Base-by-base conservation (phyloP, 2,329 filamentous ascomycete species). In the Tolypocladium capitatum region DNA sequence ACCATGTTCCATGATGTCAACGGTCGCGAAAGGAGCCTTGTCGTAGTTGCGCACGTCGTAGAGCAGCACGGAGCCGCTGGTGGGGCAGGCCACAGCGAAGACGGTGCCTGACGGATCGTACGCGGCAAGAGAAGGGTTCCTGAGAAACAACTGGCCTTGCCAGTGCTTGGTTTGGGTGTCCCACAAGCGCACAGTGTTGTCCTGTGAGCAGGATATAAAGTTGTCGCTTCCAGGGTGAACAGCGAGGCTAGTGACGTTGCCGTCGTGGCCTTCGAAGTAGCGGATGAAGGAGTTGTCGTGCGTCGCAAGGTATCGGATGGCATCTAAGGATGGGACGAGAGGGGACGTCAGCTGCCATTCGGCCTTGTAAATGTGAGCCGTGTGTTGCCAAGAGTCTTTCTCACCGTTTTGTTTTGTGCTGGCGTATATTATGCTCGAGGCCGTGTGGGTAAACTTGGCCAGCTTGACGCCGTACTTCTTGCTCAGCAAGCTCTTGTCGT, bases 381-480 rank as follows among this genome's bases (percentile, higher is more conserved):
- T 11, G 5, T 18, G 6, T 45, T 9, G 11, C 14, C 6, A 35
- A 45, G 10, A 13, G 28, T 24, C 8, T n/a, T n/a, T 35, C 70
- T 51, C 71, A 88, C 84, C 78, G 60, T 98, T 94, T 57, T 94
- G 81, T 63, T 95, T 96, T 13, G 92, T 98, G 62, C 87, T 94
- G 46, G 92, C 90, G 60, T 97, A 96, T 50, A 98, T 82, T 60
- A 98, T 88, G 62, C 87, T 90, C 21, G 87, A 87, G 54, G 83
- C 83, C 51, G 91, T 86, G 63, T 97, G 92, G 1, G 91, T 95
- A 65, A 97, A 98, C 57, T 87, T 85, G 34, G 92, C 92, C 48
- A 96, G 76, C 63, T 95, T 92, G 18, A 88, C 89, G 50, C 92
- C 92, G 59, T 98, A 98, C 64, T 98, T 98, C 63, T 97, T 94